Conservation (phyloP, 352 stramenopile genomes). For the Phytopythium litorale region DNA sequence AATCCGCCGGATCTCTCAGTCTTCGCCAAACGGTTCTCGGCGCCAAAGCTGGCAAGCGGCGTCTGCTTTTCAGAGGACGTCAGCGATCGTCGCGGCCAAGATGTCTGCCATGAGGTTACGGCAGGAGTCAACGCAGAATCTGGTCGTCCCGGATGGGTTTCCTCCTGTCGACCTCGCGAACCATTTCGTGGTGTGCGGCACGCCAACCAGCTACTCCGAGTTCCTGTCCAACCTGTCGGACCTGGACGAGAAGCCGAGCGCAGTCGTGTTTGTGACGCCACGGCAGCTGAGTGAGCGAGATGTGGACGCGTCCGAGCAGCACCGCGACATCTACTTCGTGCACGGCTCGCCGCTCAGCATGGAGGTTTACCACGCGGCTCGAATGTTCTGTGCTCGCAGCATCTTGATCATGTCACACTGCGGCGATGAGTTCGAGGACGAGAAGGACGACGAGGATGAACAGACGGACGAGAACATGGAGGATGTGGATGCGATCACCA, state of each 20-base stretch:
- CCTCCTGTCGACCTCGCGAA: slow-evolving; percentile 28
- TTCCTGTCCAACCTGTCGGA: slow-evolving; percentile 53
- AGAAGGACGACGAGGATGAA: slow-evolving; percentile 23
- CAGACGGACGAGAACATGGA: slow-evolving; percentile 70
- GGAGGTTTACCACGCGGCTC: slow-evolving; percentile 45
- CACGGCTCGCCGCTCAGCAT: slow-evolving; percentile 62
- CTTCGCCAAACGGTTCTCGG: background rate
- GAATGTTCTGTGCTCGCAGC: slow-evolving; percentile 52
- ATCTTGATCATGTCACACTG: slow-evolving; percentile 76
- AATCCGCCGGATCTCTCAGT: background rate
- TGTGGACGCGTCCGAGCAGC: slow-evolving; percentile 31
- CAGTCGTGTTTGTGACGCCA: slow-evolving; percentile 59
- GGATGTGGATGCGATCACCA: slow-evolving; percentile 73
- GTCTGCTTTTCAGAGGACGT: slow-evolving; percentile 10
- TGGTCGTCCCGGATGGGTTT: background rate
- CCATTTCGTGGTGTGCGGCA: slow-evolving; percentile 72
- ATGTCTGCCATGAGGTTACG: slow-evolving; percentile 11
- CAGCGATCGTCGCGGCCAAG: slow-evolving; percentile 8
- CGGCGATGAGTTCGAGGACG: slow-evolving; percentile 33
- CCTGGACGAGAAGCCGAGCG: slow-evolving; percentile 26
- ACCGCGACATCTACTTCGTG: slow-evolving; percentile 64
- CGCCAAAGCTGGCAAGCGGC: slow-evolving; percentile 2
- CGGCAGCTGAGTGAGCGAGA: slow-evolving; percentile 46
- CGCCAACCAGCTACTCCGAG: slow-evolving; percentile 49
- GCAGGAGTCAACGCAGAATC: background rate